Percentiles rank a stretch among this genome's conserved stretches.
phyloP scores from a whole-genome alignment of 805 yeast species.

The Metschnikowia lochheadii region DNA sequence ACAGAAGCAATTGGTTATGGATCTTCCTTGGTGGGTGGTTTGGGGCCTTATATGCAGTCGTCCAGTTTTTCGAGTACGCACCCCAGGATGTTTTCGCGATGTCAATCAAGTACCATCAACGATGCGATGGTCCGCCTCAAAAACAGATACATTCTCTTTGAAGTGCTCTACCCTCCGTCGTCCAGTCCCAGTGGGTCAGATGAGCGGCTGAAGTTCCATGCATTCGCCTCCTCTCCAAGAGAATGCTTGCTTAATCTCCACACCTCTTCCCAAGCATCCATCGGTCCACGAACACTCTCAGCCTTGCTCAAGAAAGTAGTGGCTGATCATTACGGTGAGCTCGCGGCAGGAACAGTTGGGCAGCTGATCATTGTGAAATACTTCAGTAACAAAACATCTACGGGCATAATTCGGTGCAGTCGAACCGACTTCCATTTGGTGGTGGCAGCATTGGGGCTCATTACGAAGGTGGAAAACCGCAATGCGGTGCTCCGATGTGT shows the following conservation, averaged over 20 bases:
- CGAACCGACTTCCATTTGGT: constrained; percentile 59
- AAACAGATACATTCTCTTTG: constrained; percentile 79
- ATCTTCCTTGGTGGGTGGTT: no score
- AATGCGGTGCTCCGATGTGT: constrained; percentile 55
- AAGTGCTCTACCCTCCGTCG: constrained; percentile 60
- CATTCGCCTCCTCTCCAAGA: constrained; percentile 28
- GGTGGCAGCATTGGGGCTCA: constrained; percentile 61
- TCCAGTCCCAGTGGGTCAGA: constrained; percentile 11
- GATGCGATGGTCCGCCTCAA: constrained; percentile 78
- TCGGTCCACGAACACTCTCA: constrained; percentile 49
- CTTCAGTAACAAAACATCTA: constrained; percentile 74
- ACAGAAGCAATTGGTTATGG: no score
- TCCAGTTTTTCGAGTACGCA: neutral
- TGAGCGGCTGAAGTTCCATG: constrained; percentile 15
- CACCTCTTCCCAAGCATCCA: constrained; percentile 43
- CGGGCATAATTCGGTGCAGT: constrained; percentile 78
- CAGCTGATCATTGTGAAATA: constrained; percentile 65
- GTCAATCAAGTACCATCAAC: neutral
- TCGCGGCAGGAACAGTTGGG: constrained; percentile 64
- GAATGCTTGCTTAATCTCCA: constrained; percentile 46
- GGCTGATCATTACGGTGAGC: constrained; percentile 70
- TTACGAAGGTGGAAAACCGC: constrained; percentile 46
- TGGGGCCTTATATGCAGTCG: no score
- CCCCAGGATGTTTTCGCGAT: neutral
- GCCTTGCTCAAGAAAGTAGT: constrained; percentile 53